Conservation (phyloP, 2,329 filamentous ascomycete species). For the Colletotrichum abscissum region DNA sequence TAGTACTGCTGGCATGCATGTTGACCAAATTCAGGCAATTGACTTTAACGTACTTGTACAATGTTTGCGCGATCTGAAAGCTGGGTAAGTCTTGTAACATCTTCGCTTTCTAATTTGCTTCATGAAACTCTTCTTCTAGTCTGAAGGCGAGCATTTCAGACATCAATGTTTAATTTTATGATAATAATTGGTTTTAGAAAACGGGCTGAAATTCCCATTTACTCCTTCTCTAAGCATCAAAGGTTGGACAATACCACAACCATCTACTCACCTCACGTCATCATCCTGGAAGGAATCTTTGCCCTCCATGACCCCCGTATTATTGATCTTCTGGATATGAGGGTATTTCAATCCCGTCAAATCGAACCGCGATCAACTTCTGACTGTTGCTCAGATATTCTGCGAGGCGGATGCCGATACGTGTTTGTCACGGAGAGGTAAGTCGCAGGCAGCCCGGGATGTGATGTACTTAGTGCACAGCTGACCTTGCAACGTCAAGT, state of each 20-base stretch:
- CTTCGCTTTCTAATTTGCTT: background rate
- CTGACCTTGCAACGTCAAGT: slow-evolving; percentile 59
- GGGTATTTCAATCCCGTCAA: slow-evolving; percentile 60
- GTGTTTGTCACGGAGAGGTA: slow-evolving; percentile 89
- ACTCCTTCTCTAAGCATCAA: slow-evolving; percentile 94
- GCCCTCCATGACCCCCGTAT: slow-evolving; percentile 91
- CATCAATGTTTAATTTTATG: background rate
- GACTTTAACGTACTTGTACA: slow-evolving; percentile 93
- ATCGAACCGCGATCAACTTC: background rate
- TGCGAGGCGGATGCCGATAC: slow-evolving; percentile 96
- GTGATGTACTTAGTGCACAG: slow-evolving; percentile 10
- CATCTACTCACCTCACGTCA: slow-evolving; percentile 95
- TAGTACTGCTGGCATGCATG: background rate
- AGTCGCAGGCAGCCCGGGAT: slow-evolving; percentile 45
- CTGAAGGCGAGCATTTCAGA: too few relatives aligned
- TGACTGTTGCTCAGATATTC: slow-evolving; percentile 74
- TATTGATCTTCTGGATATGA: slow-evolving; percentile 89
- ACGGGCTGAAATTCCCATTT: slow-evolving; percentile 90
- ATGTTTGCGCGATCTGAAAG: slow-evolving; percentile 84
- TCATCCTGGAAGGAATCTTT: slow-evolving; percentile 96
- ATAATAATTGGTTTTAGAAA: slow-evolving; percentile 63
- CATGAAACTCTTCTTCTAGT: background rate
- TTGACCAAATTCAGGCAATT: slow-evolving; percentile 68
- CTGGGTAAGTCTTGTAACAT: slow-evolving; percentile 72
- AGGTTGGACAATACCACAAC: slow-evolving; percentile 82